These are phyloP conservation scores for Darksidea phi DNA, from an alignment of 495 filamentous ascomycete genomes.

Conservation along the genomic window DNA sequence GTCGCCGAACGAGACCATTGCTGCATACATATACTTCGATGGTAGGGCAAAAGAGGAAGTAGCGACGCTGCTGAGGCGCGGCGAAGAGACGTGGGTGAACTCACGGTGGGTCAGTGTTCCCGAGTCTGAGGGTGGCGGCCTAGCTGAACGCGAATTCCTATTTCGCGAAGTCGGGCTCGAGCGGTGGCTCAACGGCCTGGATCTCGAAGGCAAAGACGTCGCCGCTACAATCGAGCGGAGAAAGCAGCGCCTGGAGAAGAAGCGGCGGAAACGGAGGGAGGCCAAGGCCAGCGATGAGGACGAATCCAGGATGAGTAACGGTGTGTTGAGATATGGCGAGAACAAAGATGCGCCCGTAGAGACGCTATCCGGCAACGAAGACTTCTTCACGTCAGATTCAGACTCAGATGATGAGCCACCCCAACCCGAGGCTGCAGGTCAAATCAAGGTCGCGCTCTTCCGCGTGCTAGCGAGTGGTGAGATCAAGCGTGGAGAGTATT, in stretches of 20 bases:
- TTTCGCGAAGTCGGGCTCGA: constrained; percentile 97
- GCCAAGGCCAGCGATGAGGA: constrained; percentile 37
- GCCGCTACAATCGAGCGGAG: constrained; percentile 86
- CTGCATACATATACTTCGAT: constrained; percentile 99
- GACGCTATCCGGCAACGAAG: constrained; percentile 69
- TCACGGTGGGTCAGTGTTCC: constrained; percentile 96
- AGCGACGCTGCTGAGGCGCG: constrained; percentile 84
- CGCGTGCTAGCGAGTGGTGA: constrained; percentile 93
- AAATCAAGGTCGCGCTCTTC: constrained; percentile 98
- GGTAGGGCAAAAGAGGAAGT: constrained; percentile 94
- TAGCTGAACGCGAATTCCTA: constrained; percentile 94
- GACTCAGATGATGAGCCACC: constrained; percentile 82
- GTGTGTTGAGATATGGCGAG: constrained; percentile 73
- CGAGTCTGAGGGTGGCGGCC: constrained; percentile 82
- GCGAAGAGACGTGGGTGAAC: constrained; percentile 99
- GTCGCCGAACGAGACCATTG: constrained; percentile 91
- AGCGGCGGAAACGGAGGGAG: constrained; percentile 64
- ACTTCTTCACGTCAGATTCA: constrained; percentile 58
- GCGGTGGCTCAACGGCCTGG: constrained; percentile 90
- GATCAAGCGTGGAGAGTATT: constrained; percentile 96
- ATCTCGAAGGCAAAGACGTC: constrained; percentile 79
- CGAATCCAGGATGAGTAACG: constrained; percentile 55
- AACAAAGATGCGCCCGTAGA: constrained; percentile 71
- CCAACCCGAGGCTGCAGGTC: constrained; percentile 87
- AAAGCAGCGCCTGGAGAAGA: constrained; percentile 83